Evolutionary conservation across 345 rosid genomes (phyloP).

Genomic region (Leavenworthia alabamica): DNA sequence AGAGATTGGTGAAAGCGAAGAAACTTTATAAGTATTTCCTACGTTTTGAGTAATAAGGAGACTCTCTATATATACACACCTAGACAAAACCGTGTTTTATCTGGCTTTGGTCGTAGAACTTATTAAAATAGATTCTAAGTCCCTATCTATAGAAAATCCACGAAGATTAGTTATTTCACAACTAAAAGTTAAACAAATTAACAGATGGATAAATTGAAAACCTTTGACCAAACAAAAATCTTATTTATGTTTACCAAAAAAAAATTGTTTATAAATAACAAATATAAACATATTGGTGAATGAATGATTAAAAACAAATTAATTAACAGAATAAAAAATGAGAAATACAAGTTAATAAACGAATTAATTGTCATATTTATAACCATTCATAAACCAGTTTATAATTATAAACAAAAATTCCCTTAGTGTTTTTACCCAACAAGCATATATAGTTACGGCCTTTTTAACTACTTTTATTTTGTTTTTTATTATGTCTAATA

Average conservation of each 20-base stretch:
- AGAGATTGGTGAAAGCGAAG: not conserved
- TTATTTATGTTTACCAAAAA: too few species aligned
- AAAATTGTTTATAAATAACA: too few species aligned
- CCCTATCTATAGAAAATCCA: not conserved
- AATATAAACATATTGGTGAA: not conserved
- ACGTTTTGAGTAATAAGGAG: constrained; percentile 13
- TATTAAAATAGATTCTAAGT: constrained; percentile 10
- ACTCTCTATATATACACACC: constrained; percentile 13
- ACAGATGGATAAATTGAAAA: not conserved
- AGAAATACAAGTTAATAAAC: too few species aligned
- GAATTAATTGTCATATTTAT: too few species aligned
- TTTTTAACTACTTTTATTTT: not conserved
- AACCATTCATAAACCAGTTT: not conserved
- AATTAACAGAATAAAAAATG: not conserved
- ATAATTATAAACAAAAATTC: not conserved
- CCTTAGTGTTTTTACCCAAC: not conserved
- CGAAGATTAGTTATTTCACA: not conserved
- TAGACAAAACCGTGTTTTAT: not conserved
- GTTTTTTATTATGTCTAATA: not conserved
- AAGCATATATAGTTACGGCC: not conserved
- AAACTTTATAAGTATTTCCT: constrained; percentile 8
- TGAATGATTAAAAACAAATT: not conserved
- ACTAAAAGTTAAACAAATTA: not conserved
- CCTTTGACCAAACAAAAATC: not conserved
- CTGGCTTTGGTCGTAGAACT: not conserved